Percentiles rank a stretch among this genome's conserved stretches.
Conservation (phyloP, 108 stramenopile species). For the Skeletonema potamos region DNA sequence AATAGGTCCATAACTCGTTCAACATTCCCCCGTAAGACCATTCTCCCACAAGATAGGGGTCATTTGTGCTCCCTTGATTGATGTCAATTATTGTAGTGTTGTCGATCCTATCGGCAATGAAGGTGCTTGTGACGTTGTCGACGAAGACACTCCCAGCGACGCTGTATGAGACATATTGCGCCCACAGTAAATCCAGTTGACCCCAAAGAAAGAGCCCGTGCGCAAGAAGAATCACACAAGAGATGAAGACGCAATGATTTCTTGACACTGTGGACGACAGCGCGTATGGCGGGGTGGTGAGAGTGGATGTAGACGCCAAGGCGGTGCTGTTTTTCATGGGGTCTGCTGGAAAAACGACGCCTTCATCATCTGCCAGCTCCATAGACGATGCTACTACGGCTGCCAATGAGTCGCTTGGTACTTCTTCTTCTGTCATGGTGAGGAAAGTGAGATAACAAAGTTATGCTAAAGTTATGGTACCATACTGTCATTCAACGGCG, state of each 20-base stretch:
- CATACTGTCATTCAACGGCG: too few relatives aligned
- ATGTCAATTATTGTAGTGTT: neutral
- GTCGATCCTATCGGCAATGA: neutral
- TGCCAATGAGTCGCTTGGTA: neutral
- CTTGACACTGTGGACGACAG: constrained; percentile 6
- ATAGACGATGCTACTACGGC: neutral
- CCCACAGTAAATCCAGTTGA: constrained; percentile 1
- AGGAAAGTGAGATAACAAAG: too few relatives aligned
- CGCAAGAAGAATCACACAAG: neutral
- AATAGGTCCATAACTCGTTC: neutral
- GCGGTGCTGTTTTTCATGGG: neutral
- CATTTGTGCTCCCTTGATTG: neutral
- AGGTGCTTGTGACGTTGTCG: neutral
- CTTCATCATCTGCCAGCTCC: neutral
- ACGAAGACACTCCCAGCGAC: neutral
- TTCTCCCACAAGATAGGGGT: neutral
- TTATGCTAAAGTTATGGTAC: too few relatives aligned
- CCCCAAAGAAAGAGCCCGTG: constrained; percentile 12
- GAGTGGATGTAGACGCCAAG: neutral
- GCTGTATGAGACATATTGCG: neutral
- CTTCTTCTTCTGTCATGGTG: neutral
- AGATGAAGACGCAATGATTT: neutral
- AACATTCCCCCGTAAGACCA: neutral
- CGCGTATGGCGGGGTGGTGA: neutral
- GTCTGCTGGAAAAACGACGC: neutral